These are phyloP conservation scores for Rhodotorula sp. DNA, from an alignment of 1,284 basidiomycete species.

Conservation along the genomic window DNA sequence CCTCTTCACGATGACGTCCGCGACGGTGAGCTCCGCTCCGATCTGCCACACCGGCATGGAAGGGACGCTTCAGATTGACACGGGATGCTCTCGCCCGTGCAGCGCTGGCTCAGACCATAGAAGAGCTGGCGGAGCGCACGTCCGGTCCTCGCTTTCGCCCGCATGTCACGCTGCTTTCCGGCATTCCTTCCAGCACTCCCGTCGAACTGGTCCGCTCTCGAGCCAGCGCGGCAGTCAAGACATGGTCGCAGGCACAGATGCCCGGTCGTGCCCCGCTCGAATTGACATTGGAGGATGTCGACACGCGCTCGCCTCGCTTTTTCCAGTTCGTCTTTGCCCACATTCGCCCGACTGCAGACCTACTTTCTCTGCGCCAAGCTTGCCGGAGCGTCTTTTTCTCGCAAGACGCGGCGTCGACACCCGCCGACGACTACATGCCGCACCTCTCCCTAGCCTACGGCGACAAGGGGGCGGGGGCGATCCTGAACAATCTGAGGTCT, in stretches of 20 bases:
- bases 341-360: background rate
- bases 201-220: background rate
- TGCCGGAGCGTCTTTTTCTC: background rate
- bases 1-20: background rate
- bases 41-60: background rate
- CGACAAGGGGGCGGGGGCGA: slow-evolving; percentile 3
- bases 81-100: background rate
- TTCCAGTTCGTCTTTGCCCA: slow-evolving; percentile 33
- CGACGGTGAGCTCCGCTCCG: background rate
- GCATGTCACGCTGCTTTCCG: slow-evolving; percentile 29
- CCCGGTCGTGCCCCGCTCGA: background rate
- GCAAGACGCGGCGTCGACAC: background rate
- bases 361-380: background rate
- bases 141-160: slow-evolving; percentile 14
- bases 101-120: slow-evolving; percentile 13
- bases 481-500: background rate
- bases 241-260: background rate
- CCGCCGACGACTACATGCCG: slow-evolving; percentile 29
- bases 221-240: background rate
- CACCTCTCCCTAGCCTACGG: slow-evolving; percentile 28
- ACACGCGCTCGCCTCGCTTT: slow-evolving; percentile 4
- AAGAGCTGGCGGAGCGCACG: background rate
- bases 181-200: slow-evolving; percentile 4
- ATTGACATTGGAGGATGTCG: background rate
- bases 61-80: background rate